Base-by-base conservation (phyloP, 2,329 filamentous ascomycete species). In the Neurospora sp. region DNA sequence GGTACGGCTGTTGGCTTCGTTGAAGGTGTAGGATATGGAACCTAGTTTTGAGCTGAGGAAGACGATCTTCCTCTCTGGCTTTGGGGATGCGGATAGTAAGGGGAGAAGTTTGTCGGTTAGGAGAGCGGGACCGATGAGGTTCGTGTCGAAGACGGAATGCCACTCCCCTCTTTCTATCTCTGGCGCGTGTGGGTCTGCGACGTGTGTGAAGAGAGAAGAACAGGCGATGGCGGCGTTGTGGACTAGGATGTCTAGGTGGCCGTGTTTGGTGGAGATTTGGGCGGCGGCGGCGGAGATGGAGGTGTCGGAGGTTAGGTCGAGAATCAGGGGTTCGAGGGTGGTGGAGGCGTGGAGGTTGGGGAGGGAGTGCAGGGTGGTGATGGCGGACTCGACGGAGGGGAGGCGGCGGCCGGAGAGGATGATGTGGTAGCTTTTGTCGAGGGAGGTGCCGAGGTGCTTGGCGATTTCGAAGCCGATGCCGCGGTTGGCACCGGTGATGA, bases 381-480 rank as follows among this genome's bases (percentile, higher is more conserved):
- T 77, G 2, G 81, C 82, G 5, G 74, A 71, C 19, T 80, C 72
- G 37, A 78, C 77, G 46, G 80, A 79, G 5, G 72, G 70, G 40
- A 79, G 70, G 66, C 77, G 77, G 38, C 83, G 79, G 68, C 78
- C 78, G 10, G 78, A 76, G 46, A 83, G 71, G 43, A 84, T 76
- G 68, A 83, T 74, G 70, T 81, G 77, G 73, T 82, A 82, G 69
- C 77, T 75, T 17, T 62, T 8, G 15, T 74, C 72, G 66, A 77
- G 74, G 15, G 79, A 79, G 23, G 77, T 74, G 8, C 78, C 76
- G 23, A 84, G 75, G 41, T 81, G 79, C 69, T 80, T 80, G 23
- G 79, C 77, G 6, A 78, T 79, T 69, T 81, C 80, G 71, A 80
- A 81, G 67, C 82, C 82, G 23, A 83, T 79, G 66, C 82, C 82